Conservation (phyloP, 345 rosid species). For the Zanthoxylum bungeanum region DNA sequence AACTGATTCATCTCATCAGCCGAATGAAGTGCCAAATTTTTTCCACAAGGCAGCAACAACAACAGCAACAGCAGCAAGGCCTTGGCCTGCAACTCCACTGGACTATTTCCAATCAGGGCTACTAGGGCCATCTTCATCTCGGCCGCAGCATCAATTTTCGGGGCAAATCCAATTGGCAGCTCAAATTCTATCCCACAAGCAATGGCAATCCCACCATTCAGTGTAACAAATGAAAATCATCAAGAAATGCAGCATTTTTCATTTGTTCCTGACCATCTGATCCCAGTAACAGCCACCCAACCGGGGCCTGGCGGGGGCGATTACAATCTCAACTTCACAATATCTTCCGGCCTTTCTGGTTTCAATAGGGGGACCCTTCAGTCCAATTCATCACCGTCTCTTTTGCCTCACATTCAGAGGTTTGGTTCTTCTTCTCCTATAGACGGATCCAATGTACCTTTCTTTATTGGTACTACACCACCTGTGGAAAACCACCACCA, state of each 20-base stretch:
- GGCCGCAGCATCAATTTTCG: slow-evolving; percentile 31
- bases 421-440: slow-evolving; percentile 45
- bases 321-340: slow-evolving; percentile 80
- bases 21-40: slow-evolving; percentile 27
- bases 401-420: slow-evolving; percentile 72
- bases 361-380: slow-evolving; percentile 99
- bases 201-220: slow-evolving; percentile 35
- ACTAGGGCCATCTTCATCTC: slow-evolving; percentile 42
- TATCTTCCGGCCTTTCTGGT: slow-evolving; percentile 81
- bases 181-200: slow-evolving; percentile 36
- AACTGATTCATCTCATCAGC: slow-evolving; percentile 34
- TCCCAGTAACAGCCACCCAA: slow-evolving; percentile 51
- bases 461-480: slow-evolving; percentile 60
- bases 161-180: slow-evolving; percentile 49
- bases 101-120: slow-evolving; percentile 60
- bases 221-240: slow-evolving; percentile 44
- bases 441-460: slow-evolving; percentile 65
- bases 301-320: slow-evolving; percentile 39
- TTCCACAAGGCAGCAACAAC: slow-evolving; percentile 35
- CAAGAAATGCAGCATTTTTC: slow-evolving; percentile 67
- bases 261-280: slow-evolving; percentile 73
- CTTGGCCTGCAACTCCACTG: slow-evolving; percentile 61
- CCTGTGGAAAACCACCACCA: slow-evolving; percentile 67
- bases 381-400: slow-evolving; percentile 93
- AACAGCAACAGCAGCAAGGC: slow-evolving; percentile 36